Evolutionary conservation across 2,329 filamentous ascomycete genomes (phyloP).

Genomic region (Xylariaceae sp.): DNA sequence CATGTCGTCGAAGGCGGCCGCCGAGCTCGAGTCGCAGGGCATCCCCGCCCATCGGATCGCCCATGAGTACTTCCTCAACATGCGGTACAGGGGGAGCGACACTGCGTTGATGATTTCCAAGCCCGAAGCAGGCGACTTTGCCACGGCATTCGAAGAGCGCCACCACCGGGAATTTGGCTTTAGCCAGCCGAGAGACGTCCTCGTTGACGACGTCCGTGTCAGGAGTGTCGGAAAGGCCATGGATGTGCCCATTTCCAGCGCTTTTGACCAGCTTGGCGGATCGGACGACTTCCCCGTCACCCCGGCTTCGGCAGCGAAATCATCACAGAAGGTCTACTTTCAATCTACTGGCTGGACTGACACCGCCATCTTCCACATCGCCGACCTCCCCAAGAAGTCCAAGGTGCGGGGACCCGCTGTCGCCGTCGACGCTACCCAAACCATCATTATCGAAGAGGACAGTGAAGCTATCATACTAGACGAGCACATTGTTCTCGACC

Average conservation of each 20-base stretch:
- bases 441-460: constrained; percentile 8
- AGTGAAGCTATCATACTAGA: constrained; percentile 22
- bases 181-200: constrained; percentile 28
- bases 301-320: constrained; percentile 2
- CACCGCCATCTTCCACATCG: constrained; percentile 10
- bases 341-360: constrained; percentile 12
- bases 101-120: constrained; percentile 34
- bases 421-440: constrained; percentile 2
- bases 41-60: constrained; percentile 33
- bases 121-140: constrained; percentile 25
- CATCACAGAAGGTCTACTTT: constrained; percentile 14
- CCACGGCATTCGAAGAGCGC: constrained; percentile 25
- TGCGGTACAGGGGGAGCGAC: constrained; percentile 35
- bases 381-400: constrained; percentile 4
- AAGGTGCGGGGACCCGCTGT: constrained; percentile 4
- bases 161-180: constrained; percentile 37
- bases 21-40: constrained; percentile 34
- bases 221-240: constrained; percentile 26
- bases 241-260: constrained; percentile 5
- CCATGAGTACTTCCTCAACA: constrained; percentile 33
- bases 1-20: constrained; percentile 24
- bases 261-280: constrained; percentile 5
- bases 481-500: constrained; percentile 30
- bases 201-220: constrained; percentile 36
- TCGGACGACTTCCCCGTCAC: constrained; percentile 4